Percentiles rank a stretch among this genome's conserved stretches.
Conservation (phyloP, 1,284 basidiomycete species). For the Inonotus obliquus region DNA sequence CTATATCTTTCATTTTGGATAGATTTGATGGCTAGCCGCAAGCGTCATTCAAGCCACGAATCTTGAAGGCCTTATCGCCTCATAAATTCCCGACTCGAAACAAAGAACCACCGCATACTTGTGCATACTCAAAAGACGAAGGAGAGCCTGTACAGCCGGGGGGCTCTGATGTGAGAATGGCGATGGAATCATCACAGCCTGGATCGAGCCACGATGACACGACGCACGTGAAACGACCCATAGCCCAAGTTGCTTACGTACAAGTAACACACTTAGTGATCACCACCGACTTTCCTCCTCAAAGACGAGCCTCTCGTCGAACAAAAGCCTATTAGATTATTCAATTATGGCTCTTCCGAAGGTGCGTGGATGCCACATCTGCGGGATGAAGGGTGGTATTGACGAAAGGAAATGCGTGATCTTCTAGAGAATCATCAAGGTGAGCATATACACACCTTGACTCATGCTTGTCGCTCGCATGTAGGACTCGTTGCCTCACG, state of each 20-base stretch:
- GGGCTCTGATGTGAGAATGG: too few species aligned
- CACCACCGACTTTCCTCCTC: not conserved
- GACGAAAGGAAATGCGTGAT: not conserved
- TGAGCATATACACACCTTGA: constrained; percentile 24
- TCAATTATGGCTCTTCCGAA: constrained; percentile 30
- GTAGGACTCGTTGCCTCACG: not conserved
- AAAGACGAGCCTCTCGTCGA: not conserved
- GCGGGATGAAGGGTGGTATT: not conserved
- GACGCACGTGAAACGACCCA: not conserved
- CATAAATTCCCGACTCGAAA: too few species aligned
- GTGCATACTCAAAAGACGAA: too few species aligned
- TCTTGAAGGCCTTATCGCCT: too few species aligned
- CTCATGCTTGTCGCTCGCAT: not conserved
- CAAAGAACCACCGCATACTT: too few species aligned
- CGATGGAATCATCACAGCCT: too few species aligned
- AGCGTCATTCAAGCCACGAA: too few species aligned
- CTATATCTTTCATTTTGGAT: too few species aligned
- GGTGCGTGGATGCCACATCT: constrained; percentile 20
- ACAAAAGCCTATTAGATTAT: not conserved
- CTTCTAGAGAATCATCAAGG: constrained; percentile 53
- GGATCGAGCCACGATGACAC: too few species aligned
- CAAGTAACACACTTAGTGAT: not conserved
- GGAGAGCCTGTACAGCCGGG: too few species aligned
- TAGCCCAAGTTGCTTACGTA: not conserved
- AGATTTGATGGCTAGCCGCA: too few species aligned